A percentile compares a stretch with the other conserved stretches of the same genome.
Conservation (phyloP, 352 stramenopile genomes). For the Pythium sukuiense region DNA sequence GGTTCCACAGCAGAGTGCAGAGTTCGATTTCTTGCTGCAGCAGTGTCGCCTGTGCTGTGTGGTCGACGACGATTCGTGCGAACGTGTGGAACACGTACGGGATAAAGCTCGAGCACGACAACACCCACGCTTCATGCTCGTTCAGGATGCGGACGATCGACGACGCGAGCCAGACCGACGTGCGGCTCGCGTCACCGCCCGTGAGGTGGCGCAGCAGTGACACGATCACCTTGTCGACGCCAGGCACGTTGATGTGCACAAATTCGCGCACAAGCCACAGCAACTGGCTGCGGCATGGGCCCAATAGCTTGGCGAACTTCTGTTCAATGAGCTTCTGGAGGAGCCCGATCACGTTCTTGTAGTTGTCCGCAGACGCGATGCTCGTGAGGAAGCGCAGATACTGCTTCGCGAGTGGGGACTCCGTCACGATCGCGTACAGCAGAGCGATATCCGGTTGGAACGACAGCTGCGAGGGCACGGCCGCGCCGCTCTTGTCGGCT, state of each 20-base stretch:
- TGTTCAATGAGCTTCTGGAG: slow-evolving; percentile 83
- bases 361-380: slow-evolving; percentile 55
- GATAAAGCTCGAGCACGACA: slow-evolving; percentile 71
- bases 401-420: slow-evolving; percentile 65
- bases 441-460: slow-evolving; percentile 83
- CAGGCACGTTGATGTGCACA: slow-evolving; percentile 67
- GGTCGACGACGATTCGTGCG: slow-evolving; percentile 66
- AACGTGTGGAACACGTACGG: slow-evolving; percentile 85
- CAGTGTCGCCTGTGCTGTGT: slow-evolving; percentile 57
- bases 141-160: slow-evolving; percentile 78
- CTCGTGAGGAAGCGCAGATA: slow-evolving; percentile 74
- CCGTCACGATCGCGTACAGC: slow-evolving; percentile 78
- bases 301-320: slow-evolving; percentile 80
- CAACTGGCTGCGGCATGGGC: slow-evolving; percentile 71
- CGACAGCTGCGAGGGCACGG: slow-evolving; percentile 32
- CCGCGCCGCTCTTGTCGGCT: slow-evolving; percentile 22
- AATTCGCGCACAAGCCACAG: slow-evolving; percentile 81
- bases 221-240: slow-evolving; percentile 76
- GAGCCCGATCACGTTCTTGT: slow-evolving; percentile 75
- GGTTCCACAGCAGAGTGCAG: slow-evolving; percentile 74
- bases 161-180: slow-evolving; percentile 74
- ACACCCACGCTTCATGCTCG: slow-evolving; percentile 75
- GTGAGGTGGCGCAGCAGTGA: slow-evolving; percentile 73
- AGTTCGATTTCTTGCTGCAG: slow-evolving; percentile 81
- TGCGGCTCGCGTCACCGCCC: slow-evolving; percentile 64